Conservation (phyloP, 2,329 filamentous ascomycete species). For the Aspergillus hiratsukae region DNA sequence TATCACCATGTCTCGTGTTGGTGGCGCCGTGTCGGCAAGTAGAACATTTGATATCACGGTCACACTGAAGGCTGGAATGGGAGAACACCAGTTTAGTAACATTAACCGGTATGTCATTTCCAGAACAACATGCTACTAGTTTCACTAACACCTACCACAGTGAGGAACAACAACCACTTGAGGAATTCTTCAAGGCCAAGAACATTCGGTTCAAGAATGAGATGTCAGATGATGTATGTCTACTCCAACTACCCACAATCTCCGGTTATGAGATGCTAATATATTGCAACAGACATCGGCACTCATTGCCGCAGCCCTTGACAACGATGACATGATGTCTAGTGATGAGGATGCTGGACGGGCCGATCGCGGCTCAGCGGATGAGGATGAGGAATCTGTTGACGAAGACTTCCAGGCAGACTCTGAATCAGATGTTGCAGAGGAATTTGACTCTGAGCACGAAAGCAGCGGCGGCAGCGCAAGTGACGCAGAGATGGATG, state of each 20-base stretch:
- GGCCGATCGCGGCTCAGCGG: slow-evolving; percentile 80
- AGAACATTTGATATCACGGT: slow-evolving; percentile 98
- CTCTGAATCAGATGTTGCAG: slow-evolving; percentile 89
- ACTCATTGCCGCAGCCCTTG: slow-evolving; percentile 72
- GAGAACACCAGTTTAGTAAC: slow-evolving; percentile 95
- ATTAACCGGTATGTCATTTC: slow-evolving; percentile 68
- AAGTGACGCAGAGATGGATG: slow-evolving; percentile 58
- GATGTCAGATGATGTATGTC: slow-evolving; percentile 86
- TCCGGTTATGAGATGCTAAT: slow-evolving; percentile 20
- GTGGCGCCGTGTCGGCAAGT: slow-evolving; percentile 85
- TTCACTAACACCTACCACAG: slow-evolving; percentile 31
- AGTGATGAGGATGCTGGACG: slow-evolving; percentile 74
- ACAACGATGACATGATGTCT: slow-evolving; percentile 75
- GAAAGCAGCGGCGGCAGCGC: slow-evolving; percentile 75
- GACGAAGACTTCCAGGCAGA: slow-evolving; percentile 95
- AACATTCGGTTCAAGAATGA: slow-evolving; percentile 96
- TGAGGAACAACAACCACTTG: slow-evolving; percentile 93
- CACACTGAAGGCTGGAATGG: slow-evolving; percentile 77
- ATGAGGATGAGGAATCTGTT: slow-evolving; percentile 91
- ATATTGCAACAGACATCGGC: slow-evolving; percentile 44
- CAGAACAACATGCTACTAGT: background rate
- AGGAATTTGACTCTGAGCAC: slow-evolving; percentile 90
- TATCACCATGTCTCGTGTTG: slow-evolving; percentile 92
- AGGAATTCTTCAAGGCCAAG: slow-evolving; percentile 96
- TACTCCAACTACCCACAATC: background rate